Conservation (phyloP, 2,329 filamentous ascomycete species). For the Ceratocystis destructans region DNA sequence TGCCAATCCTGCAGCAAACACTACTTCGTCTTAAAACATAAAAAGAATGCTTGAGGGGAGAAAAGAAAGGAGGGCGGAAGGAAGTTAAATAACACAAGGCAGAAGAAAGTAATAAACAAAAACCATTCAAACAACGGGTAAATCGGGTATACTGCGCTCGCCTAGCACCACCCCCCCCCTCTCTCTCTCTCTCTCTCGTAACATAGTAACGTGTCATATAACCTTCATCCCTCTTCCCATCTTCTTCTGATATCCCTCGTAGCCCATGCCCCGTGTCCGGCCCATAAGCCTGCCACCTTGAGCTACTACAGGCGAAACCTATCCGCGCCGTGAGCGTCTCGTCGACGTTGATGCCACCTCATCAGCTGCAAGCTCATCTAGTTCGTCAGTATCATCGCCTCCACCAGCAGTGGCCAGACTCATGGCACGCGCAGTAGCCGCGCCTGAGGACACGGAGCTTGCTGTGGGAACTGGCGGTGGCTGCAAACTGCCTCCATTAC, state of each 20-base stretch:
- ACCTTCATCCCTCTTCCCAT: neutral
- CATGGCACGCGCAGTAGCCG: constrained; percentile 22
- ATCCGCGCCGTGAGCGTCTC: constrained; percentile 18
- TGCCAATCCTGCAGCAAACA: neutral
- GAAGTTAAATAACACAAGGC: constrained; percentile 1
- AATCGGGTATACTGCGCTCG: neutral
- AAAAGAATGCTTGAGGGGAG: neutral
- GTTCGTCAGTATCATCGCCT: constrained; percentile 37
- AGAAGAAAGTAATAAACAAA: neutral
- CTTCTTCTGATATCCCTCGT: neutral
- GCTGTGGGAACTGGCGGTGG: constrained; percentile 20
- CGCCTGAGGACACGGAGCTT: constrained; percentile 20
- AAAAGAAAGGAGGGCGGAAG: neutral
- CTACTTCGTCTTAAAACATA: neutral
- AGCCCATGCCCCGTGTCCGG: neutral
- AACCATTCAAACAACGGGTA: neutral
- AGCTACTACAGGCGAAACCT: constrained; percentile 10
- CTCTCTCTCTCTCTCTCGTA: neutral
- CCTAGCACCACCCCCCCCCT: neutral
- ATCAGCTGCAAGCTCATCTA: constrained; percentile 36
- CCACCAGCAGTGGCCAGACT: constrained; percentile 30
- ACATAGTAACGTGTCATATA: neutral
- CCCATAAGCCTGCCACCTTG: neutral
- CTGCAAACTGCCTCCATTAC: constrained; percentile 26
- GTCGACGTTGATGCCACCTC: constrained; percentile 20